phyloP scores from a whole-genome alignment of 2,329 filamentous ascomycete species.

The Nemania diffusa region DNA sequence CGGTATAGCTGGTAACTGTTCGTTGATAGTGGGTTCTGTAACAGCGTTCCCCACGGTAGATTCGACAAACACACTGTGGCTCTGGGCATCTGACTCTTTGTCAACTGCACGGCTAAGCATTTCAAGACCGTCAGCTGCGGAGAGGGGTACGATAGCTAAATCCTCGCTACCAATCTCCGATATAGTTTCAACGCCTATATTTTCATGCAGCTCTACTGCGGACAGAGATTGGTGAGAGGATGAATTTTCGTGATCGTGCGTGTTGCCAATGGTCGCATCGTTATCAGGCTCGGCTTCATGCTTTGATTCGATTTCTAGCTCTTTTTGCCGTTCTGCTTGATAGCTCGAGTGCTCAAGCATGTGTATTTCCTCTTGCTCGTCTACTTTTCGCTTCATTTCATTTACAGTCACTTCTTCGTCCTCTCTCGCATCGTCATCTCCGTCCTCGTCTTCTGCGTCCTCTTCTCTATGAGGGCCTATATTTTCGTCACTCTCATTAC shows the following conservation, averaged over 20 bases:
- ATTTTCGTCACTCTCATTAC: constrained; percentile 6
- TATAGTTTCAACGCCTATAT: not conserved
- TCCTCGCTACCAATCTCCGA: not conserved
- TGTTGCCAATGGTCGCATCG: not conserved
- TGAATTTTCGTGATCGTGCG: not conserved
- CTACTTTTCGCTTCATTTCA: constrained; percentile 34
- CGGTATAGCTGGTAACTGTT: constrained; percentile 5
- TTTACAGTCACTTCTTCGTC: constrained; percentile 37
- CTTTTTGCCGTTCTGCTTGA: constrained; percentile 32
- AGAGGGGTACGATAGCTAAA: constrained; percentile 25
- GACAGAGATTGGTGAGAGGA: constrained; percentile 1
- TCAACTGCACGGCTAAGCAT: constrained; percentile 43
- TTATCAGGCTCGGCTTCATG: not conserved
- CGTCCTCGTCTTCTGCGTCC: constrained; percentile 37
- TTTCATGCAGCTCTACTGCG: not conserved
- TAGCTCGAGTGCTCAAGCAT: not conserved
- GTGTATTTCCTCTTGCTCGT: constrained; percentile 16
- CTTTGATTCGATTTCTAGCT: constrained; percentile 6
- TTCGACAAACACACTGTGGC: constrained; percentile 7
- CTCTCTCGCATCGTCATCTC: constrained; percentile 34
- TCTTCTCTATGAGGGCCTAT: constrained; percentile 17
- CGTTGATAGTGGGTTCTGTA: constrained; percentile 11
- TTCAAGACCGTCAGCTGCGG: constrained; percentile 47
- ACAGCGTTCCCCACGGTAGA: constrained; percentile 18
- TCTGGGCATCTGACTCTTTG: constrained; percentile 34